Evolutionary conservation across 2,329 filamentous ascomycete species (phyloP), one percentile per base, ranked within the genome.

Genomic region (Cordyceps pruinosa): DNA sequence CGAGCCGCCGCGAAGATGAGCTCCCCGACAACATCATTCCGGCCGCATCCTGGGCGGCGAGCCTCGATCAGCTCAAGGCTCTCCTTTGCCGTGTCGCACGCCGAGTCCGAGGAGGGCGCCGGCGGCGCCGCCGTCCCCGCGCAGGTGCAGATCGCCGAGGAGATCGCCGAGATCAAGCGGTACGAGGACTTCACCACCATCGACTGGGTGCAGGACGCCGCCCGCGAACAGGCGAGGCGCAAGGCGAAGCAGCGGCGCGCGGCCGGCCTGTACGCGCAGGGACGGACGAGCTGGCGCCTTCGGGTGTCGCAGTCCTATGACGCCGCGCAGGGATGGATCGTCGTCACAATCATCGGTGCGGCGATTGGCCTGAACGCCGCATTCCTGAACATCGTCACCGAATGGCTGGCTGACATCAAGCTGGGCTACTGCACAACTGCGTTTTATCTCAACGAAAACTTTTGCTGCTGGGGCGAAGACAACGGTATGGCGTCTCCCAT

Each of bases 101-200:
- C 77, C 59, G 87, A 90, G 70, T 79, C 78, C 61, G 85, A 84
- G 60, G 80, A 86, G 59, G 74, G 77, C 59, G n/a, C n/a, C n/a
- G 73, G 74, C 19, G 74, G 74, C 59, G 75, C 77, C 49, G 73
- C 77, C 35, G 71, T 69, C 12, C 77, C 77, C 28, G 83, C 79
- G 56, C 83, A 89, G 66, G 82, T 86, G 60, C 84, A 87, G 61
- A 90, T 96, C 63, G 88, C 91, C 60, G 92, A 97, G 68, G 94
- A 99, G 75, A 96, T 99, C 68, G 92, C 89, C 26, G 88, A 97
- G 77, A 97, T 99, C 70, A 97, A 97, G 75, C 84, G 93, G 75
- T 99, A 99, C 75, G 94, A 96, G 81, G 94, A 99, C 74, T 99
- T 99, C 70, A 96, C 92, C 6, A 99, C 94, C 1, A 94, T 94